A percentile compares a stretch with the other conserved stretches of the same genome.
phyloP scores from a whole-genome alignment of 2,329 filamentous ascomycete genomes.

The Aspergillus hortae region DNA sequence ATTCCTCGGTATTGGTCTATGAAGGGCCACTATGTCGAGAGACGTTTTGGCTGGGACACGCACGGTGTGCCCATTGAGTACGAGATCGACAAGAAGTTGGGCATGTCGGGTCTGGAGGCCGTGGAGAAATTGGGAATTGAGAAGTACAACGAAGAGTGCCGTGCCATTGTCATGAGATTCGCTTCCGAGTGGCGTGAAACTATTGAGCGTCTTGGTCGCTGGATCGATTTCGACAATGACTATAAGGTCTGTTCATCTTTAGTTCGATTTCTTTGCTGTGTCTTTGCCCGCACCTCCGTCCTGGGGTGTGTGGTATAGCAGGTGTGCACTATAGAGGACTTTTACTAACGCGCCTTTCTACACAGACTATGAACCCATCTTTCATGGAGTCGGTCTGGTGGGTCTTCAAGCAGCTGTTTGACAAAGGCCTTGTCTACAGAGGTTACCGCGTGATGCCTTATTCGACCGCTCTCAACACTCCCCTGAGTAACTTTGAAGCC shows the following conservation, averaged over 20 bases:
- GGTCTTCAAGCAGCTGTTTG: conserved; percentile 90
- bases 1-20: conserved; percentile 97
- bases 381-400: conserved; percentile 98
- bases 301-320: not conserved
- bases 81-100: conserved; percentile 94
- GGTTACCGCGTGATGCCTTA: conserved; percentile 94
- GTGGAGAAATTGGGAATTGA: conserved; percentile 82
- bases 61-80: conserved; percentile 94
- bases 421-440: conserved; percentile 85
- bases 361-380: conserved; percentile 80
- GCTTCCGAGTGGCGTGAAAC: conserved; percentile 82
- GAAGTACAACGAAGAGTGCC: conserved; percentile 88
- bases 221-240: conserved; percentile 98
- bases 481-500: conserved; percentile 89
- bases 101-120: conserved; percentile 81
- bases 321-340: too few species aligned
- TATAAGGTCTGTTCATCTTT: conserved; percentile 64
- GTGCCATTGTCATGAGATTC: conserved; percentile 89
- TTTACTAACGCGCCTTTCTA: not conserved
- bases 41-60: conserved; percentile 93
- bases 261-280: not conserved
- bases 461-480: conserved; percentile 83
- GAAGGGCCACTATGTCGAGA: conserved; percentile 90
- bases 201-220: conserved; percentile 83
- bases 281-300: not conserved